These are phyloP conservation scores for Moringa oleifera DNA, from an alignment of 345 rosid species.

Conservation along the genomic window DNA sequence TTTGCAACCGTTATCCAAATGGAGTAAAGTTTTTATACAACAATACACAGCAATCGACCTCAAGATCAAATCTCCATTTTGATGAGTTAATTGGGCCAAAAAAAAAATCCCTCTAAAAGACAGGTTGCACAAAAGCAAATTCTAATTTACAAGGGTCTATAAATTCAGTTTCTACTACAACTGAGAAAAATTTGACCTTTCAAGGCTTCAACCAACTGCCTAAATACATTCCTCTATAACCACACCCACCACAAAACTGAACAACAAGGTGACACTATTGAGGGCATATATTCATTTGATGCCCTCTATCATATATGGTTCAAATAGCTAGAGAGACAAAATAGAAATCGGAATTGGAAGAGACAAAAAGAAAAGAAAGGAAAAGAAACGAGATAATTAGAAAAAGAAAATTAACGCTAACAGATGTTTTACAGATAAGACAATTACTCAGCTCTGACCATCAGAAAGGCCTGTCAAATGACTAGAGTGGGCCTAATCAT, in stretches of 20 bases:
- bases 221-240: conserved; percentile 3
- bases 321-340: conserved; percentile 10
- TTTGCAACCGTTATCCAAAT: too few species aligned
- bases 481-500: conserved; percentile 1
- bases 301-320: conserved; percentile 27
- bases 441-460: conserved; percentile 20
- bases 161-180: not conserved
- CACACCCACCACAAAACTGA: conserved; percentile 39
- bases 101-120: not conserved
- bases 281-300: conserved; percentile 26
- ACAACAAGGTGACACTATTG: conserved; percentile 20
- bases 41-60: too few species aligned
- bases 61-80: too few species aligned
- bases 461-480: conserved; percentile 13
- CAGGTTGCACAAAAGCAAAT: conserved; percentile 1
- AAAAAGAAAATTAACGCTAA: conserved; percentile 15
- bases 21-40: too few species aligned
- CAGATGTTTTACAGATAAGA: conserved; percentile 28
- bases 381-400: not conserved
- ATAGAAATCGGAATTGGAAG: not conserved
- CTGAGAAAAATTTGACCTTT: not conserved
- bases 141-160: conserved; percentile 24
- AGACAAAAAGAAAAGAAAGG: not conserved
- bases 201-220: not conserved
- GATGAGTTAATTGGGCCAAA: not conserved